A percentile compares a stretch with the other conserved stretches of the same genome.
phyloP scores from a whole-genome alignment of 257 asterid species.

The Marsdenia floribunda region DNA sequence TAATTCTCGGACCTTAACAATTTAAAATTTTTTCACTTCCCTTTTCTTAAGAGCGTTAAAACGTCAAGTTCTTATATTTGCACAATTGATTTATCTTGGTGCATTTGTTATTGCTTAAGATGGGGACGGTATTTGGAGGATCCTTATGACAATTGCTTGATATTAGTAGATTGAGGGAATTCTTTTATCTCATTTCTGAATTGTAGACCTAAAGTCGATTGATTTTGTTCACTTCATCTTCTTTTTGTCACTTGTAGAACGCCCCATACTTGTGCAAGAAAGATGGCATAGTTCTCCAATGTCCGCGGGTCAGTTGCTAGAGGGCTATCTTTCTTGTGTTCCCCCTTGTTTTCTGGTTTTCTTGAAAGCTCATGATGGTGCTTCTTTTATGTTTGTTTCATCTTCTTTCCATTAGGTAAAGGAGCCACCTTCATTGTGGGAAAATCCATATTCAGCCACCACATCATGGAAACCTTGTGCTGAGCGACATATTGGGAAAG shows the following conservation, averaged over 20 bases:
- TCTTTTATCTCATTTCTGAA: neutral
- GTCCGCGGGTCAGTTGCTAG: slow-evolving; percentile 69
- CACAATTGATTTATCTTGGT: neutral
- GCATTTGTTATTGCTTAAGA: neutral
- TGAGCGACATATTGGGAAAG: slow-evolving; percentile 60
- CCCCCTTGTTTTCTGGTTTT: slow-evolving; percentile 5
- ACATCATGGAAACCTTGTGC: slow-evolving; percentile 99
- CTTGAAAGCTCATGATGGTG: neutral
- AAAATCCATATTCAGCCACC: slow-evolving; percentile 90
- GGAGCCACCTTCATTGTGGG: slow-evolving; percentile 93
- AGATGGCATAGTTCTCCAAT: slow-evolving; percentile 85
- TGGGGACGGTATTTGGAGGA: neutral
- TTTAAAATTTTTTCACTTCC: neutral
- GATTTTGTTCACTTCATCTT: neutral
- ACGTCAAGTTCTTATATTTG: neutral
- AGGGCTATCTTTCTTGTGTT: slow-evolving; percentile 1
- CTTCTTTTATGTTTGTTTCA: slow-evolving; percentile 1
- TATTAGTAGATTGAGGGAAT: neutral
- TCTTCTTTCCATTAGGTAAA: slow-evolving; percentile 54
- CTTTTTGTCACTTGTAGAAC: slow-evolving; percentile 49
- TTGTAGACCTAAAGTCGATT: neutral
- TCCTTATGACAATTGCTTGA: neutral
- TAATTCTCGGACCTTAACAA: neutral
- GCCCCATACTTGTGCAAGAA: slow-evolving; percentile 88
- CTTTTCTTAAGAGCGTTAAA: neutral